phyloP scores from a whole-genome alignment of 1,284 basidiomycete species.

The Cutaneotrichosporon arboriforme region DNA sequence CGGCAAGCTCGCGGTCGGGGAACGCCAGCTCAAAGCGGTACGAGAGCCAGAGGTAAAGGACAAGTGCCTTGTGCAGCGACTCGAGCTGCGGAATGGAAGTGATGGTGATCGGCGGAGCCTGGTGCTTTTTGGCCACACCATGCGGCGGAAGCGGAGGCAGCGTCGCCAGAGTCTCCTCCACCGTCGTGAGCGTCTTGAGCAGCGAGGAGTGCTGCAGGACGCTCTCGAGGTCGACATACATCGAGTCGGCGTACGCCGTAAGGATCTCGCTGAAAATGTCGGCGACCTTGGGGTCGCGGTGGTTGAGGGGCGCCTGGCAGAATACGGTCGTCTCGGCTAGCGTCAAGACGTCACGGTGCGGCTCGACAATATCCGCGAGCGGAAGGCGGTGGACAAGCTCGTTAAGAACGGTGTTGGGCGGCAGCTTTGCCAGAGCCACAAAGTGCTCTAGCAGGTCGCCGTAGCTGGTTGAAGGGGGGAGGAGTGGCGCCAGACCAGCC shows the following conservation, averaged over 20 bases:
- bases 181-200: conserved; percentile 49
- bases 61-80: conserved; percentile 71
- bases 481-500: conserved; percentile 43
- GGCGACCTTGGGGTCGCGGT: conserved; percentile 48
- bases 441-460: conserved; percentile 34
- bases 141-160: conserved; percentile 27
- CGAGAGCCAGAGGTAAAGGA: conserved; percentile 81
- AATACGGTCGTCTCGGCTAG: conserved; percentile 55
- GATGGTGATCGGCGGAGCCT: conserved; percentile 32
- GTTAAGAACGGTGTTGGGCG: conserved; percentile 52
- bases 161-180: conserved; percentile 48
- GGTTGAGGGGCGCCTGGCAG: conserved; percentile 50
- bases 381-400: conserved; percentile 42
- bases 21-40: conserved; percentile 73
- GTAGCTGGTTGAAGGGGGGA: conserved; percentile 44
- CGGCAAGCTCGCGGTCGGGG: conserved; percentile 55
- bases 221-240: conserved; percentile 44
- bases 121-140: not conserved
- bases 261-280: conserved; percentile 46
- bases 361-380: conserved; percentile 52
- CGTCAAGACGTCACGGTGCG: conserved; percentile 48
- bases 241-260: conserved; percentile 42
- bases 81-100: conserved; percentile 57
- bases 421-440: conserved; percentile 50
- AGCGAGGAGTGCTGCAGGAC: conserved; percentile 48